Base-by-base conservation (phyloP, 495 filamentous ascomycete species). In the Penicillium subrubescens region DNA sequence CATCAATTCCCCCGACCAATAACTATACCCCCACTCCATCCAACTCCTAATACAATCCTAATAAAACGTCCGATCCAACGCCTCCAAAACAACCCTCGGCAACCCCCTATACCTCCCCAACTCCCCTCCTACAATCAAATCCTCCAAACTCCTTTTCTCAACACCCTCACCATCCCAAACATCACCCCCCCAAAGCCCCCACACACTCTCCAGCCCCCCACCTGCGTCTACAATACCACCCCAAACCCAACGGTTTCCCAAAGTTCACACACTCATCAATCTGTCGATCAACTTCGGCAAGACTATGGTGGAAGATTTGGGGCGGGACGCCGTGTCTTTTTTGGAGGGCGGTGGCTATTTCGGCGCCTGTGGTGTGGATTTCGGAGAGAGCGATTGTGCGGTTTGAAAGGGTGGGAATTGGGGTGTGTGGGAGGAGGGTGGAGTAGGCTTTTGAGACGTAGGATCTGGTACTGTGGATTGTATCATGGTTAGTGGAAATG, bases 391-490 rank as follows among this genome's bases (percentile, higher is more conserved):
- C 57, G 23, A 72, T 39, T 21, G 34, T 52, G 5, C 60, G 64
- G 21, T 60, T 60, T 27, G n/a, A n/a, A n/a, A n/a, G n/a, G n/a
- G n/a, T n/a, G n/a, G n/a, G n/a, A n/a, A n/a, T n/a, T 67, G 41
- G 2, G 69, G 41, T n/a, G 29, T 44, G 33, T 31, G 71, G 39
- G 23, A 73, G 69, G 4, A 73, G 67, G 23, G 19, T 15, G 0
- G 59, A 63, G 51, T 73, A 71, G 34, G 63, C 63, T 11, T 64
- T 59, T 23, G 65, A 63, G 15, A 73, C 65, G 48, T 73, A 73
- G 11, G 51, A 23, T 15, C 57, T 41, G 3, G 71, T 71, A 54
- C 71, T n/a, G n/a, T n/a, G n/a, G n/a, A n/a, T n/a, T n/a, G n/a
- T n/a, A n/a, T n/a, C n/a, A n/a, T n/a, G n/a, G n/a, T n/a, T n/a